Evolutionary conservation across 2,329 filamentous ascomycete species (phyloP).

Genomic region (Monilinia polystroma): DNA sequence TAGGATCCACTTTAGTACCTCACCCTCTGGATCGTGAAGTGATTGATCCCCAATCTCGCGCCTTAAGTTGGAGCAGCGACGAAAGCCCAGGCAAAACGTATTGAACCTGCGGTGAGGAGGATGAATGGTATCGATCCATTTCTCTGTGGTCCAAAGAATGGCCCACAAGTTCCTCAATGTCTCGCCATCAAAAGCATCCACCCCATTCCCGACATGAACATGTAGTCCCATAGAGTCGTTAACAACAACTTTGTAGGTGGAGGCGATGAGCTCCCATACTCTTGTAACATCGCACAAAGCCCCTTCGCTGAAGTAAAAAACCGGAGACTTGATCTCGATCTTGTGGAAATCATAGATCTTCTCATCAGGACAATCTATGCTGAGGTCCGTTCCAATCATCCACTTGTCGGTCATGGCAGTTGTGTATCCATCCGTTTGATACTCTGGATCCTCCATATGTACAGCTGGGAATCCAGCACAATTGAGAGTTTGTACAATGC

Average conservation of each 20-base stretch:
- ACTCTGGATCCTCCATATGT: neutral
- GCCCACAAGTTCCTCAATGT: slow-evolving; percentile 38
- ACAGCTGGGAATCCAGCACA: slow-evolving; percentile 2
- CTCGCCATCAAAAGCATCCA: slow-evolving; percentile 30
- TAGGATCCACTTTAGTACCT: slow-evolving; percentile 2
- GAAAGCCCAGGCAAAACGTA: slow-evolving; percentile 10
- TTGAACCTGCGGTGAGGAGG: slow-evolving; percentile 19
- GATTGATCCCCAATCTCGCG: neutral
- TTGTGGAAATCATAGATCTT: slow-evolving; percentile 3
- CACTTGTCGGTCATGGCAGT: slow-evolving; percentile 3
- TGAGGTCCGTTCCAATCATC: slow-evolving; percentile 12
- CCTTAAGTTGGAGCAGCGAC: neutral
- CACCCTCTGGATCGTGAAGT: neutral
- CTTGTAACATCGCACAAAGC: slow-evolving; percentile 2
- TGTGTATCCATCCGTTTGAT: neutral
- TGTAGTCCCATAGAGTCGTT: slow-evolving; percentile 37
- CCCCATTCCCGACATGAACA: slow-evolving; percentile 40
- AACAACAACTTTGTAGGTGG: slow-evolving; percentile 28
- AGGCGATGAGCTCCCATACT: slow-evolving; percentile 22
- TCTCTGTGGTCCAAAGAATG: slow-evolving; percentile 36
- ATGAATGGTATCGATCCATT: slow-evolving; percentile 36
- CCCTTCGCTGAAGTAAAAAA: slow-evolving; percentile 13
- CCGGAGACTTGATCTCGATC: slow-evolving; percentile 18
- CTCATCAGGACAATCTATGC: neutral
- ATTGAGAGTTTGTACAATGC: neutral